These are phyloP conservation scores for Misopates orontium DNA, from an alignment of 257 asterid genomes.

Conservation along the genomic window DNA sequence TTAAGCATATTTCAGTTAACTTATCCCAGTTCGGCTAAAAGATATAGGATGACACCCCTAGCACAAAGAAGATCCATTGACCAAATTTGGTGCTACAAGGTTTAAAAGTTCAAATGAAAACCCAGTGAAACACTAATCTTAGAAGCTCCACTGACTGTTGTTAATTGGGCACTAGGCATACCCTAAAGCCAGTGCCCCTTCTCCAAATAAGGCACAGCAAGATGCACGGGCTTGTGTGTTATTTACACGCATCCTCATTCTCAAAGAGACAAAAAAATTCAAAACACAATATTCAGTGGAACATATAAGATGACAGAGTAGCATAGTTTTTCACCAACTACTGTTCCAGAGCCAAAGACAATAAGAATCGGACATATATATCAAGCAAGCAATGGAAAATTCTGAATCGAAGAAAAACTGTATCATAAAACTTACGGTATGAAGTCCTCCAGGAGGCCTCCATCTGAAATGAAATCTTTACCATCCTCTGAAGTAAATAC, in stretches of 20 bases:
- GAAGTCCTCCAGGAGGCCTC: slow-evolving; percentile 66
- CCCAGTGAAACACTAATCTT: neutral
- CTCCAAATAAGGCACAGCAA: too few species aligned
- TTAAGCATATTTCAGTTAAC: too few species aligned
- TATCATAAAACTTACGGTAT: slow-evolving; percentile 61
- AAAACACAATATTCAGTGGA: neutral
- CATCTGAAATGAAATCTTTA: slow-evolving; percentile 66
- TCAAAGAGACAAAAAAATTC: neutral
- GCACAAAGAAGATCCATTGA: too few species aligned
- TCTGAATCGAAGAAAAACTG: slow-evolving; percentile 15
- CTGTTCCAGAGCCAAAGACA: neutral
- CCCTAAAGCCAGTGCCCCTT: too few species aligned
- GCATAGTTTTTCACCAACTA: neutral
- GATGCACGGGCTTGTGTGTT: too few species aligned
- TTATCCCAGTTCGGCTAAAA: too few species aligned
- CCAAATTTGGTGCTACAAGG: too few species aligned
- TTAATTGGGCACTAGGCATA: too few species aligned
- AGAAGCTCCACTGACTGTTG: neutral
- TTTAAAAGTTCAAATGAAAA: too few species aligned
- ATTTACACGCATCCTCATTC: too few species aligned
- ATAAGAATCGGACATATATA: neutral
- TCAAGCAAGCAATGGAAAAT: slow-evolving; percentile 9
- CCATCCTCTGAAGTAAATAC: slow-evolving; percentile 77
- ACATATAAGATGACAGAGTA: neutral
- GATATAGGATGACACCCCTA: too few species aligned